A percentile compares a stretch with the other conserved stretches of the same genome.
phyloP scores from a whole-genome alignment of 2,329 filamentous ascomycete species.

The Lecanicillium sp. region DNA sequence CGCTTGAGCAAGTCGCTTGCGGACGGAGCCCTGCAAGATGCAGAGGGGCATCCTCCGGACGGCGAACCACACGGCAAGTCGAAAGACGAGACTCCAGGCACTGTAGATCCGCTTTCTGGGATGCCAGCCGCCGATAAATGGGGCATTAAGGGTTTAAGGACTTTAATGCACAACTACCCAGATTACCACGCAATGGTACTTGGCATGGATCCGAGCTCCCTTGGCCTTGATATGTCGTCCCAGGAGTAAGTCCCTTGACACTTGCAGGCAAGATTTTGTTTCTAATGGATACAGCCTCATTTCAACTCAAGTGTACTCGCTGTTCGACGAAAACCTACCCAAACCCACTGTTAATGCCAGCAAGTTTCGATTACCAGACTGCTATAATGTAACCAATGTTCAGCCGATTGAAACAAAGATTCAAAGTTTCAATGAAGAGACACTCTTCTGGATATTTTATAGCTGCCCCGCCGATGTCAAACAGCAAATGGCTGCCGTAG shows the following conservation, averaged over 20 bases:
- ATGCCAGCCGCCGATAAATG: slow-evolving; percentile 57
- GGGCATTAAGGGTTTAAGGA: slow-evolving; percentile 55
- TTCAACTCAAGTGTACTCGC: slow-evolving; percentile 51
- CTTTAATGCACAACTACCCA: slow-evolving; percentile 55
- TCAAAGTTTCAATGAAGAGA: slow-evolving; percentile 59
- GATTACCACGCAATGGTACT: slow-evolving; percentile 54
- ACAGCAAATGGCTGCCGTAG: slow-evolving; percentile 54
- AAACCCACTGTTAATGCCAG: slow-evolving; percentile 42
- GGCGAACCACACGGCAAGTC: slow-evolving; percentile 18
- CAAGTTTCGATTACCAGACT: slow-evolving; percentile 53
- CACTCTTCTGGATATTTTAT: slow-evolving; percentile 63
- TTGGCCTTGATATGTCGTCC: slow-evolving; percentile 50
- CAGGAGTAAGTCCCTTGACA: slow-evolving; percentile 40
- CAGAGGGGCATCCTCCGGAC: too few species aligned
- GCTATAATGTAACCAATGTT: slow-evolving; percentile 59
- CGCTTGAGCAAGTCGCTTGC: slow-evolving; percentile 5
- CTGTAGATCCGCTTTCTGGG: slow-evolving; percentile 50
- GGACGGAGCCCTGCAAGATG: neutral
- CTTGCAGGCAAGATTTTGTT: neutral
- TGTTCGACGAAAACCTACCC: slow-evolving; percentile 52
- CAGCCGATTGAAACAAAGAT: slow-evolving; percentile 59
- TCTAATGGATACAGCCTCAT: slow-evolving; percentile 34
- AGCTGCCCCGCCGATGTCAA: slow-evolving; percentile 54
- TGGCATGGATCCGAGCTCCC: slow-evolving; percentile 47
- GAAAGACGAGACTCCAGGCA: slow-evolving; percentile 34